Evolutionary conservation across 1,139 yeast species (phyloP).

Genomic region (Candida sp.): DNA sequence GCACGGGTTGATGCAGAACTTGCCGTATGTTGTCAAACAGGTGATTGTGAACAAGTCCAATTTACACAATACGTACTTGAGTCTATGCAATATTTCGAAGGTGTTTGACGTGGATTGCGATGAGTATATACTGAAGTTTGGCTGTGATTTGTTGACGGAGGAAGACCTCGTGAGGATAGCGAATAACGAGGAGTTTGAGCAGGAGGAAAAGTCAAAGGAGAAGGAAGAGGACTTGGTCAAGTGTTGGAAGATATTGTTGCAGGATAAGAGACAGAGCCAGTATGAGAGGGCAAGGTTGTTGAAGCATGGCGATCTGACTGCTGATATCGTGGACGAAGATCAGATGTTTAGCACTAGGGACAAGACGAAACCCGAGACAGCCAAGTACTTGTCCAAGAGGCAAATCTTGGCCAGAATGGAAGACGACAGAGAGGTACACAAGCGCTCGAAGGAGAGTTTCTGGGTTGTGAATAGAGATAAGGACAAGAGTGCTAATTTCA

Average conservation of each 20-base stretch:
- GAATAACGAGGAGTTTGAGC: conserved; percentile 37
- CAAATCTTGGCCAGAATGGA: conserved; percentile 81
- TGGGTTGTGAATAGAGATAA: conserved; percentile 69
- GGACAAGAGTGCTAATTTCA: conserved; percentile 24
- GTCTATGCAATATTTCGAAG: conserved; percentile 42
- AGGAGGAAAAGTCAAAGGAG: conserved; percentile 12
- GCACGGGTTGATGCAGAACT: conserved; percentile 38
- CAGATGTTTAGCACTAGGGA: conserved; percentile 35
- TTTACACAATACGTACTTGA: conserved; percentile 45
- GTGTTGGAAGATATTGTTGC: conserved; percentile 55
- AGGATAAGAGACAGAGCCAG: conserved; percentile 54
- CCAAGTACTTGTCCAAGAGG: conserved; percentile 40
- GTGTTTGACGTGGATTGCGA: conserved; percentile 34
- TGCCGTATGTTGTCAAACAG: conserved; percentile 52
- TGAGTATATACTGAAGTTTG: conserved; percentile 28
- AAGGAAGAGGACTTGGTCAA: conserved; percentile 34
- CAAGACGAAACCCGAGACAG: conserved; percentile 22
- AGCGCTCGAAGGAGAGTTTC: conserved; percentile 72
- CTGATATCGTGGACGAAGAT: conserved; percentile 29
- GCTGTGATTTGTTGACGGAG: conserved; percentile 29
- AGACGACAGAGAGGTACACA: conserved; percentile 85
- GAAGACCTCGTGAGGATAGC: conserved; percentile 40
- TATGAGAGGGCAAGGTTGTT: conserved; percentile 47
- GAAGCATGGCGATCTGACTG: conserved; percentile 26
- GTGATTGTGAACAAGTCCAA: conserved; percentile 59